These are phyloP conservation scores for Daucus carota DNA, from an alignment of 129 eudicot genomes.

Conservation along the genomic window DH1_v3.0 NC_030386.2:26953001-26953500, in stretches of 20 bases:
- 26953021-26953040: too few relatives aligned
- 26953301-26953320: conserved; percentile 99
- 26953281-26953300: conserved; percentile 94
- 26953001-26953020: neutral
- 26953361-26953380: conserved; percentile 67
- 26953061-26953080: neutral
- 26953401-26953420: conserved; percentile 6
- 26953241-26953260: conserved; percentile 1
- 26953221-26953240: conserved; percentile 10
- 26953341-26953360: conserved; percentile 99
- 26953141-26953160: conserved; percentile 98
- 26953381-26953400: neutral
- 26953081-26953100: conserved; percentile 4
- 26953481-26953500: conserved; percentile 99
- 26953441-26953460: conserved; percentile 99
- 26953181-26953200: conserved; percentile 96
- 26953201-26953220: conserved; percentile 9
- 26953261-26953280: conserved; percentile 55
- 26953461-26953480: conserved; percentile 98
- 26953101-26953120: conserved; percentile 72
- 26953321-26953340: conserved; percentile 99
- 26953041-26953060: neutral
- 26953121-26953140: conserved; percentile 93
- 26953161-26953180: conserved; percentile 87
- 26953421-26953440: conserved; percentile 16